phyloP scores from a whole-genome alignment of 495 filamentous ascomycete genomes.

The Daldinia concentrica region DNA sequence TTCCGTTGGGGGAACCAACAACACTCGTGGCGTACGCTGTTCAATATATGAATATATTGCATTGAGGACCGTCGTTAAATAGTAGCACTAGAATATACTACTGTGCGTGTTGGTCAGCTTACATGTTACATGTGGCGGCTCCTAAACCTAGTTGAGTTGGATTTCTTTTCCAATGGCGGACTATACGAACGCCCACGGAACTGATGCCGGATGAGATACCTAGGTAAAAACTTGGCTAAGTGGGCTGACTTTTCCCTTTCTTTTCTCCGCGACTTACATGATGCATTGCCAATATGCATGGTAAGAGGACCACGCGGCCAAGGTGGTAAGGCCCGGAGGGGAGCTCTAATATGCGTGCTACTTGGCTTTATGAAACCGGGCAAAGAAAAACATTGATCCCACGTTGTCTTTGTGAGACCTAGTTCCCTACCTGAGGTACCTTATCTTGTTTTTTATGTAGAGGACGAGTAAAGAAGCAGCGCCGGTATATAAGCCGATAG shows the following conservation, averaged over 20 bases:
- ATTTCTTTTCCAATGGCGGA: neutral
- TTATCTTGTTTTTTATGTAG: neutral
- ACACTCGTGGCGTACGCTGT: neutral
- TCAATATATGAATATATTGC: neutral
- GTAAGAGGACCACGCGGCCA: neutral
- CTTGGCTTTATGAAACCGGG: neutral
- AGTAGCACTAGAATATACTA: neutral
- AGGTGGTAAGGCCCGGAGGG: neutral
- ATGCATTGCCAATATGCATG: neutral
- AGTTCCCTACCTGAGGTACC: neutral
- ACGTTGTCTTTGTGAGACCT: neutral
- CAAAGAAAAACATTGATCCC: neutral
- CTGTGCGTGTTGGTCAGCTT: slow-evolving; percentile 11
- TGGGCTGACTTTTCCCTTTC: neutral
- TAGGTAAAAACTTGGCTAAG: neutral
- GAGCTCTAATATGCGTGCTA: neutral
- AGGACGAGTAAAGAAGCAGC: neutral
- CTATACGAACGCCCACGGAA: neutral
- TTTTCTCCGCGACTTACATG: neutral
- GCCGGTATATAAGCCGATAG: neutral
- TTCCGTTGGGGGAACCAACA: neutral
- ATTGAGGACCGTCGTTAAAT: neutral
- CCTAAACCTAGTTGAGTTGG: neutral
- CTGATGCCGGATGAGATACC: neutral
- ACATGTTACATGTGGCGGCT: slow-evolving; percentile 7